Conservation (phyloP, 108 stramenopile genomes). For the Cyclotella baltica region DNA sequence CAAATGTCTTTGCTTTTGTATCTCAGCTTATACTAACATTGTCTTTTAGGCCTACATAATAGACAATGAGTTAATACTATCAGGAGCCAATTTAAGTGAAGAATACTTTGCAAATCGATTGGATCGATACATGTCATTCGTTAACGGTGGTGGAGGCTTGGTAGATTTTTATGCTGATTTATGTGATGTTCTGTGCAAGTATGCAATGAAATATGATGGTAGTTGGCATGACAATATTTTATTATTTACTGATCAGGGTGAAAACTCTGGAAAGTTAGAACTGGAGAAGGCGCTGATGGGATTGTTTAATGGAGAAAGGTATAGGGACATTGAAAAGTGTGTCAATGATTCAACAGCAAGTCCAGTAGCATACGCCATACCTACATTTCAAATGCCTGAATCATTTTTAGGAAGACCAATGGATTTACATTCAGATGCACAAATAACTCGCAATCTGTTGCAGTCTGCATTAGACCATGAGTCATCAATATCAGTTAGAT, state of each 20-base stretch:
- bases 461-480: slow-evolving; percentile 39
- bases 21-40: too few species aligned
- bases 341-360: not conserved
- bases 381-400: slow-evolving; percentile 73
- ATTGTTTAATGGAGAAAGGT: slow-evolving; percentile 28
- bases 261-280: slow-evolving; percentile 25
- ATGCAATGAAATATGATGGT: slow-evolving; percentile 57
- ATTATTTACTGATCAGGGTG: slow-evolving; percentile 9
- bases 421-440: slow-evolving; percentile 47
- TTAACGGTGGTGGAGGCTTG: slow-evolving; percentile 71
- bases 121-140: slow-evolving; percentile 81
- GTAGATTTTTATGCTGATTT: slow-evolving; percentile 83
- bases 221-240: not conserved
- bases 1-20: too few species aligned
- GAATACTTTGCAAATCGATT: slow-evolving; percentile 86
- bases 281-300: slow-evolving; percentile 37
- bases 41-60: too few species aligned
- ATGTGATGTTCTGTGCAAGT: slow-evolving; percentile 61
- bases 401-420: slow-evolving; percentile 36
- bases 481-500: slow-evolving; percentile 51
- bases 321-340: not conserved
- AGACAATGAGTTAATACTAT: slow-evolving; percentile 77
- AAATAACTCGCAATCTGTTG: slow-evolving; percentile 36
- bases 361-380: slow-evolving; percentile 64
- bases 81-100: slow-evolving; percentile 83